A percentile compares a stretch with the other conserved stretches of the same genome.
phyloP scores from a whole-genome alignment of 352 stramenopile species.

The Poterioochromonas sp. region DNA sequence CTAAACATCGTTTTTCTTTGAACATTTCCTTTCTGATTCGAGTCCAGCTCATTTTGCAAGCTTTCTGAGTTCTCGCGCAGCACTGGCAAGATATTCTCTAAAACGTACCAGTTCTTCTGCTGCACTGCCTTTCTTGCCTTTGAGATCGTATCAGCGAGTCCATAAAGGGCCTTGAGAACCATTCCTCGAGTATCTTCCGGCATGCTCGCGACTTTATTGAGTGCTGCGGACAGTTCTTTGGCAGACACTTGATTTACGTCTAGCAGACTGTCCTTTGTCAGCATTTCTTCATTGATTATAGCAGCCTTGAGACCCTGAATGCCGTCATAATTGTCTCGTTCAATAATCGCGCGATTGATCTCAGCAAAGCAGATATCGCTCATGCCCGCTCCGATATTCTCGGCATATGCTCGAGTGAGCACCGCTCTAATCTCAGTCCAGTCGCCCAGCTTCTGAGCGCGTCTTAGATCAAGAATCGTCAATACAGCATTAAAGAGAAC shows the following conservation, averaged over 20 bases:
- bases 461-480: slow-evolving; percentile 1
- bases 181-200: background rate
- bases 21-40: too few species aligned
- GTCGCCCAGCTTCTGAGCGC: background rate
- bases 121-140: background rate
- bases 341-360: background rate
- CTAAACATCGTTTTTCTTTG: too few species aligned
- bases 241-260: background rate
- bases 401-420: background rate
- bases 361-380: background rate
- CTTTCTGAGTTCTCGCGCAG: background rate
- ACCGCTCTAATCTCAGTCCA: background rate
- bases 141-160: background rate
- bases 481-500: slow-evolving; percentile 1
- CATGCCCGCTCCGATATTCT: background rate
- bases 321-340: slow-evolving; percentile 5
- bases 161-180: background rate
- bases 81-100: background rate
- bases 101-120: background rate
- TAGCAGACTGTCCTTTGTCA: background rate
- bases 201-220: background rate
- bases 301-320: background rate
- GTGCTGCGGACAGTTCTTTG: background rate
- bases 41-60: background rate
- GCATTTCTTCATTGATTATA: background rate